These are phyloP conservation scores for Arthrobotrys megalospora DNA, from an alignment of 2,329 filamentous ascomycete species.

Conservation along the genomic window DNA sequence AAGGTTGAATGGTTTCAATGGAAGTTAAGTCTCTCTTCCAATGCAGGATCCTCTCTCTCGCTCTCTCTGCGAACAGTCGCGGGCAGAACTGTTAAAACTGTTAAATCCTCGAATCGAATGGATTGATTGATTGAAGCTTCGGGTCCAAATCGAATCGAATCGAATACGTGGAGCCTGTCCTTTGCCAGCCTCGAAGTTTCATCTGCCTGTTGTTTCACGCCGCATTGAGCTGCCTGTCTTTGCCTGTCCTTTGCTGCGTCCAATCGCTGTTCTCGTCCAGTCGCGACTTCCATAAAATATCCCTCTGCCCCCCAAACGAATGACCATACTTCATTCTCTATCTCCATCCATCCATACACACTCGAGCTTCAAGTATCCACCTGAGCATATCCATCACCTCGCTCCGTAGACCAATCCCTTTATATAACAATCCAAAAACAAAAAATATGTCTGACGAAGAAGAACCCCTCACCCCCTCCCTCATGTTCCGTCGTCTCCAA, in stretches of 20 bases:
- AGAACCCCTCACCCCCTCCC: slow-evolving; percentile 33
- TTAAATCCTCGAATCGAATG: neutral
- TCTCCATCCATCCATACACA: neutral
- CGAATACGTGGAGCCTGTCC: slow-evolving; percentile 22
- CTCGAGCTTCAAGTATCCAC: neutral
- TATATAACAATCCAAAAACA: slow-evolving; percentile 12
- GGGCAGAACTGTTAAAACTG: neutral
- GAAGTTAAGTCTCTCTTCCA: neutral
- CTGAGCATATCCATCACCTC: neutral
- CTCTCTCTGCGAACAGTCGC: no score
- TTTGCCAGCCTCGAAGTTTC: slow-evolving; percentile 32
- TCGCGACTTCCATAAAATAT: slow-evolving; percentile 5
- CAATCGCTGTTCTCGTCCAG: neutral
- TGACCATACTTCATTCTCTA: neutral
- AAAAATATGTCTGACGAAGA: slow-evolving; percentile 37
- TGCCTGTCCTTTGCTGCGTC: neutral
- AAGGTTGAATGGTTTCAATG: slow-evolving; percentile 7
- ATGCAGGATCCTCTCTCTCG: neutral
- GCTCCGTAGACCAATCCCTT: neutral
- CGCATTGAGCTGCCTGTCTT: slow-evolving; percentile 35
- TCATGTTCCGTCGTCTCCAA: slow-evolving; percentile 46
- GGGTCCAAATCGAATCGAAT: no score
- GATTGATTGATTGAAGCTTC: no score
- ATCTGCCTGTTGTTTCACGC: slow-evolving; percentile 30
- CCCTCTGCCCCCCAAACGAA: neutral